Evolutionary conservation across 352 stramenopile genomes (phyloP).

Genomic region (Discostella stelligera): DNA sequence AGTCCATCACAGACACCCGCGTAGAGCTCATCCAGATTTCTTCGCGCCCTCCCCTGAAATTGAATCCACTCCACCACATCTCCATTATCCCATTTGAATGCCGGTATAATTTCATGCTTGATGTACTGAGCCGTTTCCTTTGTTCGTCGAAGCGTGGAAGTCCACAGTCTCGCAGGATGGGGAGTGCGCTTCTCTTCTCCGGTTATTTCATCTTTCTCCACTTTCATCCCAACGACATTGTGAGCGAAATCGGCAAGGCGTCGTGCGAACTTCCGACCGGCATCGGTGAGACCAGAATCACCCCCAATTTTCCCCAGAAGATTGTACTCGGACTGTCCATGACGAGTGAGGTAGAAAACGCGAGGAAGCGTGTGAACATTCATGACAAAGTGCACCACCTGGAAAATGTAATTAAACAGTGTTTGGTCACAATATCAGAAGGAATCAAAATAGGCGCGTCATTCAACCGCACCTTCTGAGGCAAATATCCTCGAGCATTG

Average conservation of each 20-base stretch:
- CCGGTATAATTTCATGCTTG: slow-evolving; percentile 62
- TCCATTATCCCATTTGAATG: slow-evolving; percentile 77
- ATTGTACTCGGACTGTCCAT: slow-evolving; percentile 98
- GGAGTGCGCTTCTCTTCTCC: slow-evolving; percentile 42
- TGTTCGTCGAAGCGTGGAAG: slow-evolving; percentile 92
- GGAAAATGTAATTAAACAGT: slow-evolving; percentile 3
- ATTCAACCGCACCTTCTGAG: slow-evolving; percentile 62
- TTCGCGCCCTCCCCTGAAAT: slow-evolving; percentile 67
- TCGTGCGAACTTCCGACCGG: slow-evolving; percentile 91
- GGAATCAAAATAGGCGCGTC: slow-evolving; percentile 3
- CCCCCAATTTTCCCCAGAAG: slow-evolving; percentile 95
- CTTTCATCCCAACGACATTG: slow-evolving; percentile 77
- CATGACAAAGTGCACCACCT: slow-evolving; percentile 93
- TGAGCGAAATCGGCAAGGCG: slow-evolving; percentile 92
- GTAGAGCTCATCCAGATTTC: slow-evolving; percentile 94
- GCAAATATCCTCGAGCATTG: slow-evolving; percentile 82
- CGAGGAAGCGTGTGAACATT: slow-evolving; percentile 92
- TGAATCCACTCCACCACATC: slow-evolving; percentile 76
- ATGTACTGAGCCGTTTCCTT: slow-evolving; percentile 94
- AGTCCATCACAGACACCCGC: slow-evolving; percentile 94
- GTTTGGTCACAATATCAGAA: neutral
- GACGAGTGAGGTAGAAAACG: slow-evolving; percentile 94
- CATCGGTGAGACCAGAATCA: slow-evolving; percentile 89
- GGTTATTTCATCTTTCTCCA: slow-evolving; percentile 40
- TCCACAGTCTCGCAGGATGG: slow-evolving; percentile 88